Evolutionary conservation across 495 filamentous ascomycete genomes (phyloP).

Genomic region (Neohortaea acidophila): DNA sequence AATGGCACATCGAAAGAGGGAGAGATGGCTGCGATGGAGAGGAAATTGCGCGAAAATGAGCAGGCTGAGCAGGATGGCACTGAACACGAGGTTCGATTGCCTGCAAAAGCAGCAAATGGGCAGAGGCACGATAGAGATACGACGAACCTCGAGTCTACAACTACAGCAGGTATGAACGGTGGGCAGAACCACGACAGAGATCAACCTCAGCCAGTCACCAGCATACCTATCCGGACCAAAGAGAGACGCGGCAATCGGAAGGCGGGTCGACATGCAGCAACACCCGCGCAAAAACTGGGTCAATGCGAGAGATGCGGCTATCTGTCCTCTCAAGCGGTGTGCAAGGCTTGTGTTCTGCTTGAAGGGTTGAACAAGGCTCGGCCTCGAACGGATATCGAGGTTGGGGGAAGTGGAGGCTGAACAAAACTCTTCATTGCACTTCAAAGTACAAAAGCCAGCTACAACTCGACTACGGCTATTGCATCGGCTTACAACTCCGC

Average conservation of each 20-base stretch:
- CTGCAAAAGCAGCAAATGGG: constrained; percentile 2
- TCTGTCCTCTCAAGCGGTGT: constrained; percentile 85
- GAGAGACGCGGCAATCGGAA: constrained; percentile 8
- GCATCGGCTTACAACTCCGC: constrained; percentile 4
- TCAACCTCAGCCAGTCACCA: background rate
- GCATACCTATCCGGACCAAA: constrained; percentile 11
- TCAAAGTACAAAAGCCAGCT: too few relatives aligned
- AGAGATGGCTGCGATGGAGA: constrained; percentile 91
- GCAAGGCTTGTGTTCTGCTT: constrained; percentile 82
- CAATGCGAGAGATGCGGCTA: constrained; percentile 83
- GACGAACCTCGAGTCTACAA: constrained; percentile 19
- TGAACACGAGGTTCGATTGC: constrained; percentile 56
- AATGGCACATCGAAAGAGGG: constrained; percentile 55
- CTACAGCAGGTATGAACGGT: constrained; percentile 11
- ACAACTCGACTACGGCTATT: too few relatives aligned
- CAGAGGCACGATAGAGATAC: constrained; percentile 10
- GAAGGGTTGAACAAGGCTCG: constrained; percentile 86
- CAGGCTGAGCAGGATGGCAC: constrained; percentile 35
- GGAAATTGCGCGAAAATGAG: constrained; percentile 54
- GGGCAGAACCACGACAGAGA: constrained; percentile 12
- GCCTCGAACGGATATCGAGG: constrained; percentile 53
- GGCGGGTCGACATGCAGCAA: constrained; percentile 21
- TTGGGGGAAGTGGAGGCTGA: constrained; percentile 25
- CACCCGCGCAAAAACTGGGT: constrained; percentile 55
- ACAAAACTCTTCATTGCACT: too few relatives aligned